phyloP scores from a whole-genome alignment of 2,329 filamentous ascomycete genomes.

The Gyromitra esculenta region DNA sequence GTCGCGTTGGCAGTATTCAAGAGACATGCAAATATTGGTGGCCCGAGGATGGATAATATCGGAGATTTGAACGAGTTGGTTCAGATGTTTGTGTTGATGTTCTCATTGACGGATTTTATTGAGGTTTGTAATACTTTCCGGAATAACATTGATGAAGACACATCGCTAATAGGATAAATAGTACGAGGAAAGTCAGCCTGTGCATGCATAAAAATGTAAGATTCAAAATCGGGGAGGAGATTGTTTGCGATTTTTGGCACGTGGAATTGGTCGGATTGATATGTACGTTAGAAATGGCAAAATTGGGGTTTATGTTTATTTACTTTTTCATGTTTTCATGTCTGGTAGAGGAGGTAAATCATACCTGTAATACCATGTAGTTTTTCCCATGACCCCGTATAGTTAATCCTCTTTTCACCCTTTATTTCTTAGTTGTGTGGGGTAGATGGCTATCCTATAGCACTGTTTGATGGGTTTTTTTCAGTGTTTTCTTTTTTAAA shows the following conservation, averaged over 20 bases:
- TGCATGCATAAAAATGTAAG: slow-evolving; percentile 24
- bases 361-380: slow-evolving; percentile 31
- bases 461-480: slow-evolving; percentile 24
- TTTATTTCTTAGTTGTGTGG: slow-evolving; percentile 1
- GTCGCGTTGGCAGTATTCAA: slow-evolving; percentile 91
- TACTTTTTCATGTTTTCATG: slow-evolving; percentile 16
- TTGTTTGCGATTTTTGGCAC: background rate
- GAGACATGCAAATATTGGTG: slow-evolving; percentile 80
- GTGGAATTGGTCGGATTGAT: slow-evolving; percentile 6
- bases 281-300: slow-evolving; percentile 39
- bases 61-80: slow-evolving; percentile 78
- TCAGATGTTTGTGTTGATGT: slow-evolving; percentile 83
- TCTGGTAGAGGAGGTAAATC: slow-evolving; percentile 5
- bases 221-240: background rate
- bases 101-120: slow-evolving; percentile 82
- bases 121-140: slow-evolving; percentile 71
- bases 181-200: slow-evolving; percentile 36
- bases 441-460: slow-evolving; percentile 23
- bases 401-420: slow-evolving; percentile 17
- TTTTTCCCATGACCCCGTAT: slow-evolving; percentile 11
- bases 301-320: slow-evolving; percentile 37
- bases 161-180: slow-evolving; percentile 2
- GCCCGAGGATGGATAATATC: slow-evolving; percentile 62
- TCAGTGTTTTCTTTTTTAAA: slow-evolving; percentile 2
- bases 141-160: background rate